Evolutionary conservation across 805 yeast genomes (phyloP), one percentile per base, ranked within the genome.

Genomic region (Trichomonascus vanleenenianus): DNA sequence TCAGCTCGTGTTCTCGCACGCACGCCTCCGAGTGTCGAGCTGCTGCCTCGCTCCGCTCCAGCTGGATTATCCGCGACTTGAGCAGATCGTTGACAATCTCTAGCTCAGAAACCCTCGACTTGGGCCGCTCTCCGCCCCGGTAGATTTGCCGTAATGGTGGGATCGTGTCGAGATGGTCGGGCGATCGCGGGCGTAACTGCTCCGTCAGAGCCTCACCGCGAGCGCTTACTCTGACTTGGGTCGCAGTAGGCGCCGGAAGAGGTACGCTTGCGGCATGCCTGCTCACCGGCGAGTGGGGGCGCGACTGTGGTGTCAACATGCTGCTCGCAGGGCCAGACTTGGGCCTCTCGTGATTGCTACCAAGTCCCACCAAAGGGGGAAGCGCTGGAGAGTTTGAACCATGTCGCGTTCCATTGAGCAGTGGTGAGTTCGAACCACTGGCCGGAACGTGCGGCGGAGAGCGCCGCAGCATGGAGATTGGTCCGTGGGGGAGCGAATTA

Each of bases 11-110:
- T 8, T 22, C 27, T 22, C 27, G 27, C 4, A 22, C 8, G 27
- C 27, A 8, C 27, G 36, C 49, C 45, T 34, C 19, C 5, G 31
- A n/a, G 9, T 19, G 14, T 11, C 37, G 56, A 9, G 68, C 61
- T 22, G 60, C 54, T 7, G 57, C 45, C 45, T 69, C 73, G 10
- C 66, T 53, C n/a, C 60, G 52, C 65, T 91, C 97, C 53, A 91
- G 71, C 60, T 91, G 96, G 61, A 76, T 70, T 32, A 91, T 85
- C 54, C 95, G 34, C 18, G 41, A 37, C 5, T 32, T 19, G 19
- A 39, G 41, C 33, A 91, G 67, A 60, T 88, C 97, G 56, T 88
- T 89, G 33, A 91, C 95, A 36, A 89, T 70, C 62, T 91, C 97
- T 50, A 91, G 73, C 62, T 91, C 97, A n/a, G 83, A 77, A 22